Evolutionary conservation across 306 rosid genomes (phyloP).

Genomic region (Cicer cuneatum): DNA sequence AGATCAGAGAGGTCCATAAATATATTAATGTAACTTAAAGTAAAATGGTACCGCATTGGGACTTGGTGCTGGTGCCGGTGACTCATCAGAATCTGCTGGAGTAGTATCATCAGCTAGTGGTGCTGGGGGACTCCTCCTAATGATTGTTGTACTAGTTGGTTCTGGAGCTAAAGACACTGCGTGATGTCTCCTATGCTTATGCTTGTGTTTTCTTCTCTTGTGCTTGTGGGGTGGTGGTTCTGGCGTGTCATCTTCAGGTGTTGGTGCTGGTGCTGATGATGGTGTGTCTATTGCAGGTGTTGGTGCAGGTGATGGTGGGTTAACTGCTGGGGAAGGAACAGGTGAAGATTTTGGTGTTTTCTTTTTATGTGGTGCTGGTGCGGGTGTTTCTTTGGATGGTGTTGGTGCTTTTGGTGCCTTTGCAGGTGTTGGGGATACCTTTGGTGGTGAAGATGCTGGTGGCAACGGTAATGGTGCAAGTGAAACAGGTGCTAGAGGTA

Average conservation of each 20-base stretch:
- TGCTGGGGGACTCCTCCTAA: slow-evolving; percentile 80
- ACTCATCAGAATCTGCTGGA: slow-evolving; percentile 57
- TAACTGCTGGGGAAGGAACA: slow-evolving; percentile 56
- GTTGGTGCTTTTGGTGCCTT: slow-evolving; percentile 62
- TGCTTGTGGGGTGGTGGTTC: slow-evolving; percentile 74
- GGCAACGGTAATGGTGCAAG: slow-evolving; percentile 53
- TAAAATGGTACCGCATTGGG: slow-evolving; percentile 59
- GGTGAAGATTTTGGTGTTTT: slow-evolving; percentile 59
- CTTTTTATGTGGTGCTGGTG: slow-evolving; percentile 66
- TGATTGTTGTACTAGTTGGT: slow-evolving; percentile 54
- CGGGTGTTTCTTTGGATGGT: slow-evolving; percentile 57
- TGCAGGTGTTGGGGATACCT: slow-evolving; percentile 64
- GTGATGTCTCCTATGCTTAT: slow-evolving; percentile 55
- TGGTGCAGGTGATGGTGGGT: slow-evolving; percentile 67
- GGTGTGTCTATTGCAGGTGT: slow-evolving; percentile 52
- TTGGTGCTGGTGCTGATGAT: slow-evolving; percentile 44
- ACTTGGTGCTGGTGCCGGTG: slow-evolving; percentile 86
- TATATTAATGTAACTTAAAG: background rate
- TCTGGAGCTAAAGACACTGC: slow-evolving; percentile 61
- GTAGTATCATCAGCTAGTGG: slow-evolving; percentile 59
- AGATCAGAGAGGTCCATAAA: background rate
- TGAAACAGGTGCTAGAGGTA: slow-evolving; percentile 53
- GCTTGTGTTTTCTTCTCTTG: slow-evolving; percentile 65
- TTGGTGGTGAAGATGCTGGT: slow-evolving; percentile 48
- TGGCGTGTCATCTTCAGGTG: slow-evolving; percentile 55